Base-by-base conservation (phyloP, 345 rosid genomes). In the Bruguiera parviflora region DNA sequence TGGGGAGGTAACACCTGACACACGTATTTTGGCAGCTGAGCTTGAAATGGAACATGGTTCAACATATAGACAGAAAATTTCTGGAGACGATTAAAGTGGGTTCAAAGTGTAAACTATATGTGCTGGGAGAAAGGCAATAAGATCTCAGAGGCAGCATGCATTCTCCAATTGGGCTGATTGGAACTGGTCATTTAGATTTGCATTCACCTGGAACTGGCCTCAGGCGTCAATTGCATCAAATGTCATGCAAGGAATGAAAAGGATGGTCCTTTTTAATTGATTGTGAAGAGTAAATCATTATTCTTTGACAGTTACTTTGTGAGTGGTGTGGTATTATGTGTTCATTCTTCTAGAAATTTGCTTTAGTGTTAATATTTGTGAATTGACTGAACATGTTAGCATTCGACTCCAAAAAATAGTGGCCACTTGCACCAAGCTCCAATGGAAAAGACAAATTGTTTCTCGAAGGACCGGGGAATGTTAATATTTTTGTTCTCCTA, bases 1-100 rank as follows among this genome's bases (percentile, higher is more conserved):
- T 57, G 83, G 89, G 90, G 85, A 83, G 72, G 74, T 74, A 47
- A 67, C 84, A 31, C 74, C 82, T 25, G 85, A 86, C 62, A 67
- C 82, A 21, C 64, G 29, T 51, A 66, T 71, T 68, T 27, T 83
- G 53, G 71, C 87, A 47, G 74, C 82, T 37, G 87, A 85, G 79
- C 75, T 82, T 61, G 85, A 77, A 39, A 74, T 74, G 70, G 85
- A 82, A 55, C 73, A 71, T 29, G 78, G 84, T 65, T 67, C 64
- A 63, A 32, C 67, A 20, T 71, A 69, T 46, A 70, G 74, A 61
- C 68, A 79, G 64, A 83, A 73, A 83, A 67, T 47, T 72, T 47
- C 29, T 61, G 53, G 75, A 37, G 70, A 19, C 58, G 73, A 32
- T 28, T 77, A 66, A 69, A 75, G 71, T 52, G 71, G 56, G 67